Percentiles rank a stretch among this genome's conserved stretches.
phyloP scores from a whole-genome alignment of 148 eudicot species.

The Suaeda aralocaspica region DNA sequence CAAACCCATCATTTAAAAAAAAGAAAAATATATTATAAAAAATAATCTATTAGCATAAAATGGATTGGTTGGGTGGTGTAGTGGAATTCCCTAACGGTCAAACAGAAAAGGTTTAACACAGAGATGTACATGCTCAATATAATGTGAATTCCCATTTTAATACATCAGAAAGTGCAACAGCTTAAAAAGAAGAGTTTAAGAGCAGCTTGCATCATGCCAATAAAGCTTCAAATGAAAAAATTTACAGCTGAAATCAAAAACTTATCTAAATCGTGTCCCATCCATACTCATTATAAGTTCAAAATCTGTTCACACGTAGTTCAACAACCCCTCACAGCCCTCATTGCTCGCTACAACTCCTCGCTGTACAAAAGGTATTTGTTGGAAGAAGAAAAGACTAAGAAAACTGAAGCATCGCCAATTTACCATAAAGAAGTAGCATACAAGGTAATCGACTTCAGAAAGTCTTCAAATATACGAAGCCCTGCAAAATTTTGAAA shows the following conservation, averaged over 20 bases:
- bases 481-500: conserved; percentile 62
- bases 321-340: conserved; percentile 99
- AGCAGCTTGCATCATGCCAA: not conserved
- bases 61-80: no score
- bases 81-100: no score
- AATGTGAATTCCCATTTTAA: not conserved
- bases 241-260: conserved; percentile 14
- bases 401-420: conserved; percentile 2
- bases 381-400: conserved; percentile 15
- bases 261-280: conserved; percentile 93
- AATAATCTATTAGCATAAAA: no score
- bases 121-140: not conserved
- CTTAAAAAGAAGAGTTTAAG: not conserved
- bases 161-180: not conserved
- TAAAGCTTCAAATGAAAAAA: not conserved
- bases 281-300: conserved; percentile 99
- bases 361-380: conserved; percentile 49
- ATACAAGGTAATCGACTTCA: conserved; percentile 96
- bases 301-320: conserved; percentile 93
- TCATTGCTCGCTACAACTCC: conserved; percentile 99
- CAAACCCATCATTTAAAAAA: no score
- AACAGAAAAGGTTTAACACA: not conserved
- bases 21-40: no score
- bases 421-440: conserved; percentile 22
- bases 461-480: conserved; percentile 94